Base-by-base conservation (phyloP, 2,329 filamentous ascomycete species). In the Davidsoniella eucalypti region DNA sequence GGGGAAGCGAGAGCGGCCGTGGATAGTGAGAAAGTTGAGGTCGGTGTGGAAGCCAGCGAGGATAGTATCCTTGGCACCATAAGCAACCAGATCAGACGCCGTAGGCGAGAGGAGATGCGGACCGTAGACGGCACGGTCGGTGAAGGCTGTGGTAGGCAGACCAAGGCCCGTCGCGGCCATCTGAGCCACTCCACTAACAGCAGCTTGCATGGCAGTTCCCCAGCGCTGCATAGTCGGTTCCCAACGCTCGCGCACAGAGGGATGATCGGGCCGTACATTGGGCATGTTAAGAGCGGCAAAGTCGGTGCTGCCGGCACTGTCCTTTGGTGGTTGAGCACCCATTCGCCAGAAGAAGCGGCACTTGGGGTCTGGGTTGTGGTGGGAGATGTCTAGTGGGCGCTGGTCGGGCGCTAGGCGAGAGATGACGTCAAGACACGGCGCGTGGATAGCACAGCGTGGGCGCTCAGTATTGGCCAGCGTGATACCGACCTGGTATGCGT, bases 281-380 rank as follows among this genome's bases (percentile, higher is more conserved):
- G 62, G 56, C 0, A 75, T 71, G 51, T 78, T 77, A 16, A 79
- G 60, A 0, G 65, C 69, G 0, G 74, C 74, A 54, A 77, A 79
- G 52, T 67, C 57, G 0, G 75, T 77, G 59, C 67, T 60, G 54
- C 74, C 75, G 44, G 39, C 8, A 6, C 18, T 33, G 40, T 25
- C 47, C 2, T 18, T 17, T 0, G 75, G 73, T 21, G 73, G 69
- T 48, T 56, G 52, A 57, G 76, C 71, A 9, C 65, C 69, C 71
- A 79, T 76, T 54, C 71, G 64, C 75, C 75, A 79, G 61, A 79
- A 79, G 66, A 79, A 79, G 41, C 75, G 68, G 57, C 74, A 78
- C 62, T 79, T 79, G 38, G 75, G 75, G 52, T 79, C 75, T 0
- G 75, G 75, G 25, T 65, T 59, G 59, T 78, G 75, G 5, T 60